Evolutionary conservation across 2,329 filamentous ascomycete species (phyloP).

Genomic region (Epicoccum nigrum): DNA sequence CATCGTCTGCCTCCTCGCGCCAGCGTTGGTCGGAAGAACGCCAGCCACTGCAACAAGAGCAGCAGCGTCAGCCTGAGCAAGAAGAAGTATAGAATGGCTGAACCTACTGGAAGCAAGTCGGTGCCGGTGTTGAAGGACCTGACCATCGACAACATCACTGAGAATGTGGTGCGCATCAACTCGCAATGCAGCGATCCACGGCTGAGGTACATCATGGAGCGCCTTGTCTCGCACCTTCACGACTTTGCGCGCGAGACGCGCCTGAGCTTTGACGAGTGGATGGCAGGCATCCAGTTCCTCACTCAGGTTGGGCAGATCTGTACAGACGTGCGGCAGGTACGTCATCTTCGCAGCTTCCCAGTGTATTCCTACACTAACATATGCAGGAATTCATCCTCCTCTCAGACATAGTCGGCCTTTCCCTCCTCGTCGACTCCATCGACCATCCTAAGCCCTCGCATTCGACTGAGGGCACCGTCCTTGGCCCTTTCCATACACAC

Average conservation of each 20-base stretch:
- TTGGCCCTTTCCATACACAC: slow-evolving; percentile 84
- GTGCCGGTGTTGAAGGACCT: slow-evolving; percentile 69
- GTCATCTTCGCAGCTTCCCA: not conserved
- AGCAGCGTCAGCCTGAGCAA: not conserved
- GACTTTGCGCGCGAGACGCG: slow-evolving; percentile 82
- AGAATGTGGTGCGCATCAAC: slow-evolving; percentile 75
- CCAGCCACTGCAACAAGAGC: slow-evolving; percentile 12
- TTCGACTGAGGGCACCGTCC: slow-evolving; percentile 77
- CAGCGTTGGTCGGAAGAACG: slow-evolving; percentile 13
- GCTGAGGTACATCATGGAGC: slow-evolving; percentile 73
- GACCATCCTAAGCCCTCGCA: slow-evolving; percentile 77
- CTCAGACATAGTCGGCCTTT: slow-evolving; percentile 79
- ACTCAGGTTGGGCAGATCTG: slow-evolving; percentile 75
- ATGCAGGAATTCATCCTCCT: slow-evolving; percentile 78
- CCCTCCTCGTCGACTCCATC: slow-evolving; percentile 79
- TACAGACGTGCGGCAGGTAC: slow-evolving; percentile 73
- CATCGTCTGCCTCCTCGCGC: slow-evolving; percentile 5
- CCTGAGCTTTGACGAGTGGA: slow-evolving; percentile 79
- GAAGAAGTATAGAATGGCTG: slow-evolving; percentile 6
- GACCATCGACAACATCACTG: slow-evolving; percentile 80
- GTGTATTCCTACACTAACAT: not conserved
- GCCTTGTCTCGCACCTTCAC: slow-evolving; percentile 77
- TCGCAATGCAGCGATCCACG: slow-evolving; percentile 69
- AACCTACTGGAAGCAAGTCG: not conserved
- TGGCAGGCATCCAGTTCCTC: slow-evolving; percentile 73